Conservation (phyloP, 495 filamentous ascomycete species). For the Aspergillus egyptiacus region DNA sequence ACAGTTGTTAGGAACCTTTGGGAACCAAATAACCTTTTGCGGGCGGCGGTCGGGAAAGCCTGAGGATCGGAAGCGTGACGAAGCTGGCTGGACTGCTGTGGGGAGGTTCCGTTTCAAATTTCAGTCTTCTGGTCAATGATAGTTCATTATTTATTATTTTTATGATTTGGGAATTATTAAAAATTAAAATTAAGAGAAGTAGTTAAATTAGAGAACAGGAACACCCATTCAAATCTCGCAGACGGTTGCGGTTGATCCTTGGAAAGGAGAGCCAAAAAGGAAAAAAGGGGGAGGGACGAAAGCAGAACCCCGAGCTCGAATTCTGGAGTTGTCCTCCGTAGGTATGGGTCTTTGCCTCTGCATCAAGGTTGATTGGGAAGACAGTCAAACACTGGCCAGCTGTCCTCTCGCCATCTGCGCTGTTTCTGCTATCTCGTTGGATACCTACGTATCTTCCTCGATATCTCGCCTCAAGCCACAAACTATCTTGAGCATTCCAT, state of each 20-base stretch:
- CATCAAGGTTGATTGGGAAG: no score
- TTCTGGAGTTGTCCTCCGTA: no score
- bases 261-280: conserved; percentile 14
- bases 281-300: conserved; percentile 13
- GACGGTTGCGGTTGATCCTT: conserved; percentile 3
- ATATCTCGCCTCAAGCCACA: no score
- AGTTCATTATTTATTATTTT: background rate
- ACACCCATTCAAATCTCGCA: background rate
- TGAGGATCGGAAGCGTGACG: conserved; percentile 28
- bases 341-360: no score
- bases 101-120: conserved; percentile 35
- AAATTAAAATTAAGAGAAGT: conserved; percentile 3
- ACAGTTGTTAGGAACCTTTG: conserved; percentile 15
- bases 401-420: conserved; percentile 11
- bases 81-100: conserved; percentile 14
- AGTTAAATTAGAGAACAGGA: background rate
- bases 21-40: background rate
- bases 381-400: background rate
- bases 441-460: conserved; percentile 2
- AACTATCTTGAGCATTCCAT: no score
- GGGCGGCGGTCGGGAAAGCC: conserved; percentile 13
- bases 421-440: conserved; percentile 11
- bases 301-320: background rate
- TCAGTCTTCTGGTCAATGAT: conserved; percentile 20
- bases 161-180: conserved; percentile 4